Evolutionary conservation across 2,329 filamentous ascomycete genomes (phyloP).

Genomic region (Botrytis hyacinthi): DNA sequence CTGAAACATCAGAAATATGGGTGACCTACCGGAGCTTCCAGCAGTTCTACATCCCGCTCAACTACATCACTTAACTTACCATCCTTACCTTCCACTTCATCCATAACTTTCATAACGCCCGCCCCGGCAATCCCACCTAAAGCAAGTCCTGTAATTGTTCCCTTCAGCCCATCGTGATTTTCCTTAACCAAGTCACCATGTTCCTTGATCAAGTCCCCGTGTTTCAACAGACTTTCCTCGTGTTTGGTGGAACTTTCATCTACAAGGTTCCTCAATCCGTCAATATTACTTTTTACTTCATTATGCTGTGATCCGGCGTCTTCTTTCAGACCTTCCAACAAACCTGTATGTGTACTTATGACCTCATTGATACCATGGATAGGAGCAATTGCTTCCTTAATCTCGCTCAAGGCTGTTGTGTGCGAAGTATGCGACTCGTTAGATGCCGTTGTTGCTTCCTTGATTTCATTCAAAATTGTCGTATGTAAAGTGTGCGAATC

Average conservation of each 20-base stretch:
- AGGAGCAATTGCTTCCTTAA: background rate
- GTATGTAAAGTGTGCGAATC: slow-evolving; percentile 7
- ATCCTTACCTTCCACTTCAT: background rate
- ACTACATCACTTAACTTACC: background rate
- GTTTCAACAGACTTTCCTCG: slow-evolving; percentile 23
- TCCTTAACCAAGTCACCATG: slow-evolving; percentile 29
- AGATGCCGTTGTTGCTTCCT: slow-evolving; percentile 25
- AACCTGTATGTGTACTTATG: slow-evolving; percentile 22
- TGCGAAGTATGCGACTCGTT: slow-evolving; percentile 25
- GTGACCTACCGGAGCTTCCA: background rate
- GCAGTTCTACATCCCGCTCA: background rate
- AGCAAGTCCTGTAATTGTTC: slow-evolving; percentile 28
- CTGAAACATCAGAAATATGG: background rate
- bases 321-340: slow-evolving; percentile 29
- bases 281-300: slow-evolving; percentile 29
- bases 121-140: slow-evolving; percentile 27
- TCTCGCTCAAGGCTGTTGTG: slow-evolving; percentile 18
- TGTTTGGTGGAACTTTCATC: slow-evolving; percentile 26
- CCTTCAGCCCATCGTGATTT: slow-evolving; percentile 30
- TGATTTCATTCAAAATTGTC: slow-evolving; percentile 26
- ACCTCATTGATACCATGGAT: background rate
- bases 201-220: slow-evolving; percentile 25
- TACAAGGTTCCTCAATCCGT: slow-evolving; percentile 29
- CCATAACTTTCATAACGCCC: background rate
- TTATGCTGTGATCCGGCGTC: slow-evolving; percentile 18